Base-by-base conservation (phyloP, 148 eudicot genomes). In the Cornus kousa region DNA sequence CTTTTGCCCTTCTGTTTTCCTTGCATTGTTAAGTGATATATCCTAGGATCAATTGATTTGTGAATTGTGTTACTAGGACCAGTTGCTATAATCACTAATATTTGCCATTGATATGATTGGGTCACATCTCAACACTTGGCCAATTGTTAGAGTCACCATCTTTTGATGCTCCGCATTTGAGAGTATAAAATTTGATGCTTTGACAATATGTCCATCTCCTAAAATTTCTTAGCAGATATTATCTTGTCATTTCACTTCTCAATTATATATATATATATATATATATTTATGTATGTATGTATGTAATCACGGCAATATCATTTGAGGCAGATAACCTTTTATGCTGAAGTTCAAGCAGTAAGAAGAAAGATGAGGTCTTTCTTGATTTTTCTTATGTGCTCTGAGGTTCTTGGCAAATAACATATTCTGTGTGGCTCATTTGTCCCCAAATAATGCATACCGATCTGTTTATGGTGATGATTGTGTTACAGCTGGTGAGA, bases 391-490 rank as follows among this genome's bases (percentile, higher is more conserved):
- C 68, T 85, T 37, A 28, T 80, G 12, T 82, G 64, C 16, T 4
- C 74, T 70, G 76, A 67, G 48, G 46, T 82, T 19, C 28, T 78
- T 79, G 70, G 35, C 77, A 37, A 14, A 72, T 71, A 57, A 72
- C 19, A 7, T 23, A 14, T 60, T 79, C 62, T 72, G 77, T 74
- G 53, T 70, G 68, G 74, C 78, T 59, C 20, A 76, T 9, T 76
- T 78, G 69, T 74, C 81, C 37, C 39, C 14, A 14, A 39, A 74
- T 69, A 76, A 77, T 60, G 91, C 86, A 7, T 85, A 85, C 69
- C 91, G 88, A 55, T 76, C 83, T 77, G 85, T 65, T 12, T 84
- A 85, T 86, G 86, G 89, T 69, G 85, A 78, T 79, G 86, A 71
- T 60, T 82, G 86, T 70, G 67, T 78, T 40, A 72, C 55, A 4